These are phyloP conservation scores for Parathielavia hyrcaniae DNA, from an alignment of 495 filamentous ascomycete genomes.

Conservation along the genomic window DNA sequence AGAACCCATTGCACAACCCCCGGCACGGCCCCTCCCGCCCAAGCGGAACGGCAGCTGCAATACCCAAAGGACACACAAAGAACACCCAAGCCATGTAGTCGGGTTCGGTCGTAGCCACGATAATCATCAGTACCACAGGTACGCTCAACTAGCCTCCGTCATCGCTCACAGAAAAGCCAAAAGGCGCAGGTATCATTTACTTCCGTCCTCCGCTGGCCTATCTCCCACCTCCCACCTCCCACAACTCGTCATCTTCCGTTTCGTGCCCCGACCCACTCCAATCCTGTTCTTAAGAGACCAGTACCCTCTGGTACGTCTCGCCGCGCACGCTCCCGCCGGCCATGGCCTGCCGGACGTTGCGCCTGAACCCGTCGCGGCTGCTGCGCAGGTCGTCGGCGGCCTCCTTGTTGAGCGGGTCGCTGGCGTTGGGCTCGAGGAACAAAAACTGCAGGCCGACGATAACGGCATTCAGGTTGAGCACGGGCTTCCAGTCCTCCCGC, in stretches of 20 bases:
- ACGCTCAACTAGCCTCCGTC: neutral
- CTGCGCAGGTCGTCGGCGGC: constrained; percentile 85
- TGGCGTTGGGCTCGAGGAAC: constrained; percentile 95
- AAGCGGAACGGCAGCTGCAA: neutral
- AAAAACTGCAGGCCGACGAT: constrained; percentile 97
- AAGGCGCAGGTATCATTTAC: constrained; percentile 8
- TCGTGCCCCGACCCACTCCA: neutral
- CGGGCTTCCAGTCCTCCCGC: constrained; percentile 97
- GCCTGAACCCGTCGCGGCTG: constrained; percentile 80
- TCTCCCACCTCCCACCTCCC: neutral
- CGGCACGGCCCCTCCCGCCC: too few relatives aligned
- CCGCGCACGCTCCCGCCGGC: constrained; percentile 69
- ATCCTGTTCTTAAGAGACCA: constrained; percentile 25
- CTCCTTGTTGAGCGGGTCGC: constrained; percentile 96
- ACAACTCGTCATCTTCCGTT: neutral
- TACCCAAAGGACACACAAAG: neutral
- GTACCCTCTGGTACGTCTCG: constrained; percentile 67
- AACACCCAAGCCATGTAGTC: neutral
- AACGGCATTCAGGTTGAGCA: constrained; percentile 91
- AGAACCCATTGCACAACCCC: too few relatives aligned
- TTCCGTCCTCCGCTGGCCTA: neutral
- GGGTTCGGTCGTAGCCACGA: constrained; percentile 13
- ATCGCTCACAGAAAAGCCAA: neutral
- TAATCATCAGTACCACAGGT: constrained; percentile 1
- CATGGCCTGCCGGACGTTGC: constrained; percentile 82